These are phyloP conservation scores for Cardamine chenopodiifolia DNA, from an alignment of 345 rosid species.

Conservation along the genomic window DNA sequence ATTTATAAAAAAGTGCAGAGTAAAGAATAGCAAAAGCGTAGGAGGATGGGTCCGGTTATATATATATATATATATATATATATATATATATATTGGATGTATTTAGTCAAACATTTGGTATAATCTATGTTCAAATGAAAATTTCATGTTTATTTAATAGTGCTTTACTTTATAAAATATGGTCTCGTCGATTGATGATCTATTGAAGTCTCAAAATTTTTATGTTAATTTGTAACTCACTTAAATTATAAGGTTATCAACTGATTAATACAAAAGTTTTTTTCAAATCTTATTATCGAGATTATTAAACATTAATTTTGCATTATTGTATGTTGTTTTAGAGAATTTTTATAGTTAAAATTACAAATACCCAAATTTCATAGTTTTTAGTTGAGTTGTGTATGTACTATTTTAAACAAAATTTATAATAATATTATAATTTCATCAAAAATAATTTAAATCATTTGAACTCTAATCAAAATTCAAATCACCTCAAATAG, in stretches of 20 bases:
- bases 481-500: not conserved
- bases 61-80: not conserved
- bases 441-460: not conserved
- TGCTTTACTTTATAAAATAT: not conserved
- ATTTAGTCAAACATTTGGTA: not conserved
- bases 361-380: too few species aligned
- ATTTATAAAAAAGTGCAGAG: constrained; percentile 3
- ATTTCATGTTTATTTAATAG: not conserved
- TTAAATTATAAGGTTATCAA: not conserved
- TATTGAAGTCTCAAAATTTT: not conserved
- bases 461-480: not conserved
- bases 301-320: too few species aligned
- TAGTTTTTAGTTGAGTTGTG: too few species aligned
- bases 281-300: too few species aligned
- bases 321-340: too few species aligned
- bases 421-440: too few species aligned
- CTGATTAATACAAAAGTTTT: not conserved
- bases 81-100: not conserved
- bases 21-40: constrained; percentile 38
- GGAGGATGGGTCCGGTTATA: constrained; percentile 39
- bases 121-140: too few species aligned
- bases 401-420: too few species aligned
- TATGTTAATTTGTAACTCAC: not conserved
- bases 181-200: not conserved
- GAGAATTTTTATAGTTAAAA: too few species aligned